Conservation (phyloP, 176 grass and related monocot species). For the Paspalum notatum region DNA sequence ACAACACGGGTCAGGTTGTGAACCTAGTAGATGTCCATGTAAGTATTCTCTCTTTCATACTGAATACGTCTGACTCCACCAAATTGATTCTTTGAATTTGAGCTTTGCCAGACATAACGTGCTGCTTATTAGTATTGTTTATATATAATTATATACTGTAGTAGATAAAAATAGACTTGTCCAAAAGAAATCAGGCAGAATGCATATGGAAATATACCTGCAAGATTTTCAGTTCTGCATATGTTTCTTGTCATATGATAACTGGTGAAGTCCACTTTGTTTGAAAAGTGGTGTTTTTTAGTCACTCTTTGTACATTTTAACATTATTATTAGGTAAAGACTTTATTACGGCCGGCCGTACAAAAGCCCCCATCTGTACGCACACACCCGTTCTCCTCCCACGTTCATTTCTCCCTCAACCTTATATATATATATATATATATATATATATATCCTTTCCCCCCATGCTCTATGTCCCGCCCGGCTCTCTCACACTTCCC, state of each 20-base stretch:
- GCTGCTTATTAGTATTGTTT: not conserved
- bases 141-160: too few species aligned
- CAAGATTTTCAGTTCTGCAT: not conserved
- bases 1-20: slow-evolving; percentile 55
- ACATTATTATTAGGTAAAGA: not conserved
- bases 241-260: not conserved
- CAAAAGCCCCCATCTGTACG: too few species aligned
- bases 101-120: not conserved
- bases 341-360: too few species aligned
- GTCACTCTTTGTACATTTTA: not conserved
- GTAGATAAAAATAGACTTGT: not conserved
- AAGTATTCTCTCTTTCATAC: slow-evolving; percentile 16
- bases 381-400: too few species aligned
- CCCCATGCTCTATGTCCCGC: too few species aligned
- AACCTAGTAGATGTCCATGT: slow-evolving; percentile 88
- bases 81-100: not conserved
- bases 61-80: not conserved
- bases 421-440: too few species aligned
- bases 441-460: too few species aligned
- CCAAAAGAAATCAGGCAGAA: not conserved
- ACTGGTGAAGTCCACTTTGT: not conserved
- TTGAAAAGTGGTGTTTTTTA: not conserved
- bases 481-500: too few species aligned
- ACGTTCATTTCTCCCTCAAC: too few species aligned
- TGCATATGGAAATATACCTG: not conserved